Evolutionary conservation across 192 early-diverging fungal genomes (phyloP).

Genomic region (Coemansia sp.): DNA sequence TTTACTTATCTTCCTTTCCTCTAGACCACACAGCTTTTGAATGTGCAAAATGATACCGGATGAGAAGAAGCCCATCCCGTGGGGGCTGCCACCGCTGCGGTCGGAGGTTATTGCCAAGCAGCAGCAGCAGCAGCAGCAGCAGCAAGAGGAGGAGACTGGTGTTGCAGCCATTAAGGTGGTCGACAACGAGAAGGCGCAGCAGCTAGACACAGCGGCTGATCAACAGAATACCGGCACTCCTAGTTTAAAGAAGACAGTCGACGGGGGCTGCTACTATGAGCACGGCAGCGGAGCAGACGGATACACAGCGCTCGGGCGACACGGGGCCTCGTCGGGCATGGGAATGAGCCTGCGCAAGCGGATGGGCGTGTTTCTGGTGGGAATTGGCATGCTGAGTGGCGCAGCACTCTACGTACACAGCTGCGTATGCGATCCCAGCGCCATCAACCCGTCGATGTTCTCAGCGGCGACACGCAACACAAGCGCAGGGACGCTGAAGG

Average conservation of each 20-base stretch:
- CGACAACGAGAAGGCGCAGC: conserved; percentile 1
- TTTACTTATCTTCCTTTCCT: neutral
- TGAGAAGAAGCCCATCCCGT: conserved; percentile 50
- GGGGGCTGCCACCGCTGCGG: conserved; percentile 50
- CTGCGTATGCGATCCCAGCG: conserved; percentile 19
- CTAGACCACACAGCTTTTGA: neutral
- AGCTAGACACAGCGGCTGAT: neutral
- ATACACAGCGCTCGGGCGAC: conserved; percentile 13
- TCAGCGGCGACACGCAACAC: conserved; percentile 20
- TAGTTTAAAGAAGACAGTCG: neutral
- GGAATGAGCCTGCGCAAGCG: conserved; percentile 14
- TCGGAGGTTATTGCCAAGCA: conserved; percentile 21
- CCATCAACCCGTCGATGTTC: conserved; percentile 27
- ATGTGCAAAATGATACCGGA: conserved; percentile 45
- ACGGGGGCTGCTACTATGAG: conserved; percentile 9
- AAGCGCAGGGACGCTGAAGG: conserved; percentile 21
- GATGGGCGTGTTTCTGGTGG: conserved; percentile 16
- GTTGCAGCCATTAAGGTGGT: neutral
- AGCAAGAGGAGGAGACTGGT: neutral
- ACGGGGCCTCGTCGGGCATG: neutral
- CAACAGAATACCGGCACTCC: neutral
- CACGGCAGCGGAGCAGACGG: conserved; percentile 12
- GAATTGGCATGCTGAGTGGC: conserved; percentile 14
- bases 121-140: conserved; percentile 5
- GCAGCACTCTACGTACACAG: conserved; percentile 5